A percentile compares a stretch with the other conserved stretches of the same genome.
Evolutionary conservation across 73 alveolate species (phyloP).

Genomic region (Paramecium octaurelia): DNA sequence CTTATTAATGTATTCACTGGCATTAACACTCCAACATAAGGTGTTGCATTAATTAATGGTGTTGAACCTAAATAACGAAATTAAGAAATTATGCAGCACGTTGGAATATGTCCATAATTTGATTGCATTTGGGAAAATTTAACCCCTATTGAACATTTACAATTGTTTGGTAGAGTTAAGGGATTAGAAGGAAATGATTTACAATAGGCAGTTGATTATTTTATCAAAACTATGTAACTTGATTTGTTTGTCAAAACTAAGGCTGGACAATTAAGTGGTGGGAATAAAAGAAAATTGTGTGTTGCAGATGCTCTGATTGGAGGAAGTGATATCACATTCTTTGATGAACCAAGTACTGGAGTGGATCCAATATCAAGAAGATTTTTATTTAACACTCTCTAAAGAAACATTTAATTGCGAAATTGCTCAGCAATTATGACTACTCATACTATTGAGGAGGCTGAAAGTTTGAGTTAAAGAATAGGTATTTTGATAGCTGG

Average conservation of each 20-base stretch:
- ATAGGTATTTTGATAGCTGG: conserved; percentile 89
- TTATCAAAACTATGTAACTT: conserved; percentile 75
- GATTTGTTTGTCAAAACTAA: conserved; percentile 65
- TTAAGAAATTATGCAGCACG: conserved; percentile 46
- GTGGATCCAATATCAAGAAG: conserved; percentile 91
- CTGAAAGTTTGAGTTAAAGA: conserved; percentile 86
- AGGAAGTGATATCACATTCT: conserved; percentile 82
- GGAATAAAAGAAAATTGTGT: conserved; percentile 97
- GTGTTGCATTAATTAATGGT: conserved; percentile 56
- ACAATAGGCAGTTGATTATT: conserved; percentile 63
- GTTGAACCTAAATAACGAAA: conserved; percentile 13
- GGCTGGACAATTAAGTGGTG: conserved; percentile 88
- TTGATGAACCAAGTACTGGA: conserved; percentile 98
- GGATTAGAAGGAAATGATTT: conserved; percentile 54
- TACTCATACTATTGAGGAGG: conserved; percentile 94
- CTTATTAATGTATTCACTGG: conserved; percentile 63
- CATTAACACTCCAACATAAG: conserved; percentile 53
- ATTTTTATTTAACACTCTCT: conserved; percentile 80
- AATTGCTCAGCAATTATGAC: conserved; percentile 78
- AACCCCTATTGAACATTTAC: conserved; percentile 74
- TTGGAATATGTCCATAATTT: conserved; percentile 73
- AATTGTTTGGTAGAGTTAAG: conserved; percentile 72
- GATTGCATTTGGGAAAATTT: conserved; percentile 78
- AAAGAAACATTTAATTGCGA: conserved; percentile 67
- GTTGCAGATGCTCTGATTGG: conserved; percentile 94